Evolutionary conservation across 768 basidiomycete genomes (phyloP).

Genomic region (Lentinus tigrinus): DNA sequence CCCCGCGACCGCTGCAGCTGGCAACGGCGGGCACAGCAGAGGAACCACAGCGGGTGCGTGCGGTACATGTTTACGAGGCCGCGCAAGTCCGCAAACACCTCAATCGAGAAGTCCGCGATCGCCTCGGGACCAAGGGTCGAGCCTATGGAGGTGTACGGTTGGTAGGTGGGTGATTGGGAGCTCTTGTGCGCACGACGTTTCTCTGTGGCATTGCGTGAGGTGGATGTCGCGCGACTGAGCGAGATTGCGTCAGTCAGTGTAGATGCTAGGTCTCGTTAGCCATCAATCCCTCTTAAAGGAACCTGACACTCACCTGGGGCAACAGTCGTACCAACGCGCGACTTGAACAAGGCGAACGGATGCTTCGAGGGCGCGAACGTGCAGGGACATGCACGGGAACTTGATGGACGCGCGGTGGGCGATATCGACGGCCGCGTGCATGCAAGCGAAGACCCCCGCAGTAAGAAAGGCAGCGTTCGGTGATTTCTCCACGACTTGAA

Average conservation of each 20-base stretch:
- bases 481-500: too few relatives aligned
- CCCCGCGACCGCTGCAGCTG: not conserved
- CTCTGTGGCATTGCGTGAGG: not conserved
- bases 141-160: not conserved
- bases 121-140: constrained; percentile 1
- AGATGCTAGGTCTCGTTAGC: not conserved
- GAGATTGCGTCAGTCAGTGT: constrained; percentile 2
- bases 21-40: not conserved
- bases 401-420: not conserved
- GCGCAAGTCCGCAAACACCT: constrained; percentile 17
- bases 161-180: not conserved
- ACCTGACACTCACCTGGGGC: not conserved
- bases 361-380: not conserved
- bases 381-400: too few relatives aligned
- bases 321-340: not conserved
- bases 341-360: constrained; percentile 48
- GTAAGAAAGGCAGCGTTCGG: too few relatives aligned
- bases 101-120: constrained; percentile 14
- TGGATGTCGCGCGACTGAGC: not conserved
- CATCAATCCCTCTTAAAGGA: not conserved
- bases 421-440: not conserved
- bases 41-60: constrained; percentile 18
- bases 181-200: not conserved
- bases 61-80: constrained; percentile 21
- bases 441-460: too few relatives aligned